Base-by-base conservation (phyloP, 83 land plant species). In the Thuja plicata region DNA sequence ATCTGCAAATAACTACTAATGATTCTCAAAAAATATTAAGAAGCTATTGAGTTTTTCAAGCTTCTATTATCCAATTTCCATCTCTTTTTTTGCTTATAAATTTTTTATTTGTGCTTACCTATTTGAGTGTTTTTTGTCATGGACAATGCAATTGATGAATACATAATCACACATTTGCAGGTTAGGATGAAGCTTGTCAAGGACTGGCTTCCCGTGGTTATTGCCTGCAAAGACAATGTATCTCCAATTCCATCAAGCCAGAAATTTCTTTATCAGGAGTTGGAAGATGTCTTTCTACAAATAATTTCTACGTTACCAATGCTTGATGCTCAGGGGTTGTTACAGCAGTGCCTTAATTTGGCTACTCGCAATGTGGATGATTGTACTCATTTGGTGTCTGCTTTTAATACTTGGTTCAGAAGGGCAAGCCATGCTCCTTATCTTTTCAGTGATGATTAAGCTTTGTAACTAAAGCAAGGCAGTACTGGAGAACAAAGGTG, bases 361-460 rank as follows among this genome's bases (percentile, higher is more conserved):
- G 89, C 95, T 8, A 91, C 96, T 73, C 90, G 93, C 52, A 91
- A 94, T 78, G 89, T 91, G 34, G 96, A 95, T 8, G 95, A 95
- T 77, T 94, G 96, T 86, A 90, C 93, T 62, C 96, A 94, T 89
- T 77, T 94, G 48, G 77, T 92, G 54, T 30, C 85, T 3, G 96
- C 95, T 34, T 95, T 95, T 80, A 93, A 92, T 57, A 95, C 96
- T 48, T 95, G 96, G 96, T 95, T 95, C 86, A 86, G 93, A 12
- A 92, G 96, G 45, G 94, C 95, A 62, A 89, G 89, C 32, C 88
- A 81, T 12, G 77, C 77, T 50, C 90, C 90, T 34, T 88, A 77
- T 37, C 71, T 57, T 57, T 86, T 86, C 37, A 37, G 71, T 57
- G 87, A 86, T 5, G 71, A 86, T 86, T 35, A 86, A 21, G 57